These are phyloP conservation scores for Ajuga reptans DNA, from an alignment of 305 asterid species.

Conservation along the genomic window DNA sequence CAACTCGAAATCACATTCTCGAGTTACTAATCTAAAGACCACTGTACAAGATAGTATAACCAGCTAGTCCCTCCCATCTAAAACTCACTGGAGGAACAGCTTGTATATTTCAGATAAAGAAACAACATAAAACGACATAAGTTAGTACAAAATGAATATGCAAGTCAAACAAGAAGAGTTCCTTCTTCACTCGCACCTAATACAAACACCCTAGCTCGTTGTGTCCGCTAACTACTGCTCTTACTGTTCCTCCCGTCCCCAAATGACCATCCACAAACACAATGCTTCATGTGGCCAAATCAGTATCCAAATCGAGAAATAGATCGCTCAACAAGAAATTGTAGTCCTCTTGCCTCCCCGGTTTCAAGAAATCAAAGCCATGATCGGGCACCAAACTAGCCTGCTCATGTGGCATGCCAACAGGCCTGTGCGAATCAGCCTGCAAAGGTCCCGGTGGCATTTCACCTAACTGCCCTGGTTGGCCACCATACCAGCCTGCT, in stretches of 20 bases:
- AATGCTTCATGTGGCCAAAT: constrained; percentile 24
- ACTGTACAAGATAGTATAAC: no score
- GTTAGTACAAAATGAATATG: background rate
- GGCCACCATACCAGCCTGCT: background rate
- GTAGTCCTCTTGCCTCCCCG: constrained; percentile 49
- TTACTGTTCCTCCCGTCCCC: background rate
- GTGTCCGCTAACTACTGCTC: no score
- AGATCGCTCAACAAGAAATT: constrained; percentile 32
- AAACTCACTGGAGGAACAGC: background rate
- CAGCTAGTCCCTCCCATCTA: background rate
- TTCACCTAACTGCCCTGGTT: background rate
- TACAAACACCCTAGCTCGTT: background rate
- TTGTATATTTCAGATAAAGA: no score
- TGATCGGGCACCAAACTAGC: constrained; percentile 19
- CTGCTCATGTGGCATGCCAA: constrained; percentile 12
- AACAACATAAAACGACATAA: no score
- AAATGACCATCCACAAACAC: background rate
- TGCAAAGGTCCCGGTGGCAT: constrained; percentile 3
- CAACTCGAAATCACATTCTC: no score
- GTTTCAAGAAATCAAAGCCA: constrained; percentile 44
- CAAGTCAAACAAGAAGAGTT: background rate
- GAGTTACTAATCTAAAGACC: background rate
- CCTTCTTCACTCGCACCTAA: background rate
- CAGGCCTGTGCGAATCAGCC: no score
- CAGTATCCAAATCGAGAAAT: constrained; percentile 28